Conservation (phyloP, 2,329 filamentous ascomycete species). For the Lecanicillium sp. region DNA sequence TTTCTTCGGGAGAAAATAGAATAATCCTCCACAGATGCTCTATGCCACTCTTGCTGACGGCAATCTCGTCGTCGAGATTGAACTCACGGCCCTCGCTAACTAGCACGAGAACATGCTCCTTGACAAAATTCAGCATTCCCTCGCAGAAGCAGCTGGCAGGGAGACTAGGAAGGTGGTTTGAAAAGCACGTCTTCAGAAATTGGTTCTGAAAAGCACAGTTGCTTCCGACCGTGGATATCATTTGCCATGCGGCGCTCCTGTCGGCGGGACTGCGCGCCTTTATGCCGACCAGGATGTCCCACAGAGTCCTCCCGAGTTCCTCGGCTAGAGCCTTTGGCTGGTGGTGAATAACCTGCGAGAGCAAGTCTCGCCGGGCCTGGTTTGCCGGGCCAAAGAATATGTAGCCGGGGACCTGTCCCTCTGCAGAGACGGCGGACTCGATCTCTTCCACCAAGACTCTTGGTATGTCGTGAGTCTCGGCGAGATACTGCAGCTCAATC, state of each 20-base stretch:
- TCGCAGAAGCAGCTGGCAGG: constrained; percentile 52
- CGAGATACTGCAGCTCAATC: constrained; percentile 51
- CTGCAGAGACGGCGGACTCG: constrained; percentile 42
- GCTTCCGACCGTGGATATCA: constrained; percentile 47
- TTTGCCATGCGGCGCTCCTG: constrained; percentile 62
- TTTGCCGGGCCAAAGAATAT: constrained; percentile 44
- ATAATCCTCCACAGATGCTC: constrained; percentile 83
- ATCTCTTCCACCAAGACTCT: constrained; percentile 59
- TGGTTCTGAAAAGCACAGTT: constrained; percentile 42
- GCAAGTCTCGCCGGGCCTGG: constrained; percentile 50
- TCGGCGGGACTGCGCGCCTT: constrained; percentile 53
- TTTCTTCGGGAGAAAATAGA: constrained; percentile 57
- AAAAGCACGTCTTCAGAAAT: constrained; percentile 50
- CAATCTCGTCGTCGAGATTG: constrained; percentile 45
- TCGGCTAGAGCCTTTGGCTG: constrained; percentile 56
- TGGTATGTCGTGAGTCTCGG: constrained; percentile 55
- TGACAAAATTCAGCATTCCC: constrained; percentile 59
- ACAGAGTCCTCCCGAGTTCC: constrained; percentile 59
- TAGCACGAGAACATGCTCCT: constrained; percentile 42
- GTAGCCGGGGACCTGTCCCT: no score
- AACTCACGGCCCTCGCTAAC: constrained; percentile 40
- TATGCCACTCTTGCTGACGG: constrained; percentile 46
- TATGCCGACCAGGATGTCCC: constrained; percentile 66
- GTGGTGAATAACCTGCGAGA: constrained; percentile 51
- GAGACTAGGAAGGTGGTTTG: constrained; percentile 51